Evolutionary conservation across 352 stramenopile species (phyloP).

Genomic region (Elongisporangium prolatum): DNA sequence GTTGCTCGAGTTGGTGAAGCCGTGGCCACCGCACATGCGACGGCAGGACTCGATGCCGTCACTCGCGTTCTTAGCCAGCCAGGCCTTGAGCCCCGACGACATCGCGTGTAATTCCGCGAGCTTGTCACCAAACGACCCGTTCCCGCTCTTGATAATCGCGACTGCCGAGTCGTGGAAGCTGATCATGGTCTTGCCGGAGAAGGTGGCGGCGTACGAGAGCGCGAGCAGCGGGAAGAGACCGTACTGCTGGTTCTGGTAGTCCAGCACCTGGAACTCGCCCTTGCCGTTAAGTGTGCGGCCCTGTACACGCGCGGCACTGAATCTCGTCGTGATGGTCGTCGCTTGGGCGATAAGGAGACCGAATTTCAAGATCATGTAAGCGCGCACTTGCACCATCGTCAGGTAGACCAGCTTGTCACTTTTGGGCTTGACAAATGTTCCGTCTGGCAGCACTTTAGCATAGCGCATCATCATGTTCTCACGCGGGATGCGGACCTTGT

Average conservation of each 20-base stretch:
- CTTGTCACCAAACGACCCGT: conserved; percentile 27
- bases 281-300: conserved; percentile 22
- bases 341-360: conserved; percentile 15
- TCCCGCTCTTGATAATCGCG: conserved; percentile 27
- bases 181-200: conserved; percentile 22
- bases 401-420: conserved; percentile 41
- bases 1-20: conserved; percentile 31
- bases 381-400: conserved; percentile 31
- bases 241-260: conserved; percentile 35
- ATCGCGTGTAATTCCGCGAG: conserved; percentile 50
- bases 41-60: conserved; percentile 45
- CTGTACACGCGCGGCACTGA: conserved; percentile 45
- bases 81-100: conserved; percentile 50
- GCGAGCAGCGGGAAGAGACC: conserved; percentile 33
- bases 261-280: too few relatives aligned
- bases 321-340: conserved; percentile 44
- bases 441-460: conserved; percentile 30
- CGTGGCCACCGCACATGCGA: conserved; percentile 38
- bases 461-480: conserved; percentile 52
- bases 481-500: conserved; percentile 84
- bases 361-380: conserved; percentile 17
- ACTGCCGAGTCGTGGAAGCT: conserved; percentile 30
- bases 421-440: conserved; percentile 29
- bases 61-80: conserved; percentile 30
- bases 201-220: conserved; percentile 36